Evolutionary conservation across 1,139 yeast genomes (phyloP).

Genomic region (Kodamaea arcana): DNA sequence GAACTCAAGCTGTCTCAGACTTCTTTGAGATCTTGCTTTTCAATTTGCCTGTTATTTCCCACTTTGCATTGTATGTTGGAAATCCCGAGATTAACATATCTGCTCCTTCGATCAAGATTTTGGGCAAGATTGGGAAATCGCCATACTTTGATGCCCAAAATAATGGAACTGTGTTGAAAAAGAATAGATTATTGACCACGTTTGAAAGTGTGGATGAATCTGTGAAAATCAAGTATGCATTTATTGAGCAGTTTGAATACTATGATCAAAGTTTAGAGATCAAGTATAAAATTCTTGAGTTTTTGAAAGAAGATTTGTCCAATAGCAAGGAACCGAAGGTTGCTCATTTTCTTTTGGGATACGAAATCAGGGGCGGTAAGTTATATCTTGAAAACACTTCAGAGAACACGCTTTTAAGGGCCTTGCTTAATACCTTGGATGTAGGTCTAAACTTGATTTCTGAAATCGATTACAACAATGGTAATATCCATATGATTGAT

Average conservation of each 20-base stretch:
- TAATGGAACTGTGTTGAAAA: slow-evolving; percentile 34
- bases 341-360: slow-evolving; percentile 78
- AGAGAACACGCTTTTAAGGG: slow-evolving; percentile 47
- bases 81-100: slow-evolving; percentile 49
- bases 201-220: slow-evolving; percentile 74
- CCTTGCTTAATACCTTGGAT: slow-evolving; percentile 48
- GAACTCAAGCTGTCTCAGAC: slow-evolving; percentile 58
- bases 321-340: slow-evolving; percentile 46
- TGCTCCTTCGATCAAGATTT: slow-evolving; percentile 46
- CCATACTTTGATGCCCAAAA: slow-evolving; percentile 43
- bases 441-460: slow-evolving; percentile 43
- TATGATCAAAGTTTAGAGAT: slow-evolving; percentile 34
- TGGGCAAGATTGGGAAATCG: slow-evolving; percentile 49
- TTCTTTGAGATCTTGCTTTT: slow-evolving; percentile 70
- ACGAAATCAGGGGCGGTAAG: slow-evolving; percentile 35
- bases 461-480: slow-evolving; percentile 34
- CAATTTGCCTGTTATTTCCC: slow-evolving; percentile 64
- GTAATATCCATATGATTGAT: slow-evolving; percentile 37
- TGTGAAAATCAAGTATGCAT: slow-evolving; percentile 62
- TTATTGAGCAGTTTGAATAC: slow-evolving; percentile 66
- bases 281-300: slow-evolving; percentile 58
- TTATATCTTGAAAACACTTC: slow-evolving; percentile 16
- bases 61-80: slow-evolving; percentile 69
- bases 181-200: slow-evolving; percentile 66
- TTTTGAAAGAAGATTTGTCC: slow-evolving; percentile 50